These are phyloP conservation scores for Drechslerella dactyloides DNA, from an alignment of 2,329 filamentous ascomycete species.

Conservation along the genomic window DNA sequence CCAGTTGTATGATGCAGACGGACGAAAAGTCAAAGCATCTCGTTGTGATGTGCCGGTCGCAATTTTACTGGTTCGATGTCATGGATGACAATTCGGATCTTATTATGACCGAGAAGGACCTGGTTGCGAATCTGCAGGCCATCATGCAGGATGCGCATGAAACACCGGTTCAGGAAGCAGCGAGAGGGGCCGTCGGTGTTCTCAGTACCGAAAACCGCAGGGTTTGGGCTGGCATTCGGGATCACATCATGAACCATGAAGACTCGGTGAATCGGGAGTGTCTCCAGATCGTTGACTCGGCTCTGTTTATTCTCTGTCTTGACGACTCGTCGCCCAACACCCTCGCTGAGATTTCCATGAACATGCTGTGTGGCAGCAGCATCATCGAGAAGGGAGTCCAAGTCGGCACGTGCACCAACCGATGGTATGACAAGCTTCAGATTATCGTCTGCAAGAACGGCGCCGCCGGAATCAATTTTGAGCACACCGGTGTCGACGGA, in stretches of 20 bases:
- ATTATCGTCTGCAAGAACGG: conserved; percentile 99
- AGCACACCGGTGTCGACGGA: conserved; percentile 96
- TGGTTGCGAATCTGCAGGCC: conserved; percentile 87
- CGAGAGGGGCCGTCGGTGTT: conserved; percentile 92
- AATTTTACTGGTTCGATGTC: conserved; percentile 99
- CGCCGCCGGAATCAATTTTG: conserved; percentile 97
- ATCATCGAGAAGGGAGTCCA: conserved; percentile 91
- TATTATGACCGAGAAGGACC: conserved; percentile 96
- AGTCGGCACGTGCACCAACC: conserved; percentile 95
- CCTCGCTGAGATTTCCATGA: conserved; percentile 86
- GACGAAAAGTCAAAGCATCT: conserved; percentile 92
- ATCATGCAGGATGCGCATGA: conserved; percentile 90
- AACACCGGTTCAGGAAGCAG: conserved; percentile 88
- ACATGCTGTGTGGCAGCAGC: conserved; percentile 96
- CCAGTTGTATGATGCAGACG: conserved; percentile 94
- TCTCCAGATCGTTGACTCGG: conserved; percentile 91
- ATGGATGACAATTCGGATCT: conserved; percentile 91
- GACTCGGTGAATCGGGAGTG: conserved; percentile 95
- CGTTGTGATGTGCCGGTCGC: conserved; percentile 89
- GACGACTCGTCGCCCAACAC: conserved; percentile 87
- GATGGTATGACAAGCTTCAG: conserved; percentile 99
- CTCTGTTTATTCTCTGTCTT: conserved; percentile 87
- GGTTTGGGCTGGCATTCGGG: conserved; percentile 88
- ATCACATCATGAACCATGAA: conserved; percentile 79
- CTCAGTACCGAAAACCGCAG: conserved; percentile 96